Evolutionary conservation across 805 yeast species (phyloP), one percentile per base, ranked within the genome.

Genomic region (Cephaloascus fragrans): DNA sequence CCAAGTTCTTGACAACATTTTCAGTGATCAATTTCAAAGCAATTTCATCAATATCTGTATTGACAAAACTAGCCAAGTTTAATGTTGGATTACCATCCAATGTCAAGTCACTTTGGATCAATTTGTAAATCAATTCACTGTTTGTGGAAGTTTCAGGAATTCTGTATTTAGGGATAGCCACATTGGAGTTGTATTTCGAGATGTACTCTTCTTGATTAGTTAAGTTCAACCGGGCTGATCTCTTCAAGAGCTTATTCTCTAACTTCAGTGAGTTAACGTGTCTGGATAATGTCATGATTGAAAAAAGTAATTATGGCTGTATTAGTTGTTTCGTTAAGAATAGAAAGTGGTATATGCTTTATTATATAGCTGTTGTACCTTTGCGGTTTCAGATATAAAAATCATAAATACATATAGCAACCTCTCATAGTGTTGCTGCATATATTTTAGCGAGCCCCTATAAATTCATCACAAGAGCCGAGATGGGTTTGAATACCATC

Each of bases 21-120:
- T 84, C 89, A 19, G 56, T 36, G 40, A 80, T 71, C 47, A 88
- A 69, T 45, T 66, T 64, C 41, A 48, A 40, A 26, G 61, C 61
- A 32, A 34, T 42, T n/a, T 66, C 73, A 39, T 76, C 76, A 18
- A 80, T 53, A 46, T 66, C 71, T 5, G 95, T 88, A 61, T 84
- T 85, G 46, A 88, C 97, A 55, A 88, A 88, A 23, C 90, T 80
- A 3, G 97, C 97, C 56, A 88, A 61, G 56, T 89, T 88, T 56
- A 88, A 67, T 17, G 78, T 75, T 18, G 96, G 93, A 48, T 71
- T 77, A 15, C 96, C 96, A 55, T 88, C 96, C 42, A 89, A 68
- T 12, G 78, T 65, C 59, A 89, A 65, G 46, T 84, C 95, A 52
- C 82, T 83, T 46, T 73, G 77, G 43, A 88, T 67, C 51, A 82